Evolutionary conservation across 208 protist species (phyloP).

Genomic region (Crithidia fasciculata): DNA sequence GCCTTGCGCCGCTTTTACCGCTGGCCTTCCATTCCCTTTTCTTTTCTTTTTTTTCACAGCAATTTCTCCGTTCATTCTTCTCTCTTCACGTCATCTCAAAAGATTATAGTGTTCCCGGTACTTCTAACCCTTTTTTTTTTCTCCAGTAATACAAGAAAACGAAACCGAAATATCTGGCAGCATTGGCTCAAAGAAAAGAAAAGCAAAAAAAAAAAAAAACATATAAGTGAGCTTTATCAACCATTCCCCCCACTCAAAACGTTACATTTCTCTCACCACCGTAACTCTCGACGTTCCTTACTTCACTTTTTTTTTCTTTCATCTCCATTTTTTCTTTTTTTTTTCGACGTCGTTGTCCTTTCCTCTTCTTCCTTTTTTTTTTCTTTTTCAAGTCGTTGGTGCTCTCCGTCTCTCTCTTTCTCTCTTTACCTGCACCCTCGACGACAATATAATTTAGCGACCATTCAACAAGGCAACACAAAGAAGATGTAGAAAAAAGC

Average conservation of each 20-base stretch:
- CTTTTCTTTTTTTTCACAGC: not conserved
- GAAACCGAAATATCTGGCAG: not conserved
- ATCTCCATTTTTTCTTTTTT: not conserved
- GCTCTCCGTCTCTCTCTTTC: too few relatives aligned
- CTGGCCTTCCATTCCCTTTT: constrained; percentile 14
- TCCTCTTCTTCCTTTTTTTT: too few relatives aligned
- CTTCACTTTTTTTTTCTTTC: constrained; percentile 5
- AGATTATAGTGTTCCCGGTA: not conserved
- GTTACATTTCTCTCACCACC: not conserved
- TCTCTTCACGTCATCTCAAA: constrained; percentile 2
- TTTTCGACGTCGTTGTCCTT: not conserved
- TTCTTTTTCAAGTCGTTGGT: too few relatives aligned
- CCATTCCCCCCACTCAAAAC: not conserved
- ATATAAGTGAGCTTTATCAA: too few relatives aligned
- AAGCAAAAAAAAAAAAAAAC: not conserved
- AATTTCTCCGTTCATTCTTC: constrained; percentile 2
- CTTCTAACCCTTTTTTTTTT: constrained; percentile 3
- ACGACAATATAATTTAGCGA: too few relatives aligned
- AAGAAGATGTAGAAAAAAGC: too few relatives aligned
- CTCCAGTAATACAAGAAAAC: not conserved
- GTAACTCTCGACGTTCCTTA: not conserved
- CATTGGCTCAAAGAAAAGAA: not conserved
- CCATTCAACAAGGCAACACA: too few relatives aligned
- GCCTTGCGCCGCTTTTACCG: not conserved
- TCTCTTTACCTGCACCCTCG: too few relatives aligned